Evolutionary conservation across 305 asterid genomes (phyloP).

Genomic region (Fraxinus angustifolia): DNA sequence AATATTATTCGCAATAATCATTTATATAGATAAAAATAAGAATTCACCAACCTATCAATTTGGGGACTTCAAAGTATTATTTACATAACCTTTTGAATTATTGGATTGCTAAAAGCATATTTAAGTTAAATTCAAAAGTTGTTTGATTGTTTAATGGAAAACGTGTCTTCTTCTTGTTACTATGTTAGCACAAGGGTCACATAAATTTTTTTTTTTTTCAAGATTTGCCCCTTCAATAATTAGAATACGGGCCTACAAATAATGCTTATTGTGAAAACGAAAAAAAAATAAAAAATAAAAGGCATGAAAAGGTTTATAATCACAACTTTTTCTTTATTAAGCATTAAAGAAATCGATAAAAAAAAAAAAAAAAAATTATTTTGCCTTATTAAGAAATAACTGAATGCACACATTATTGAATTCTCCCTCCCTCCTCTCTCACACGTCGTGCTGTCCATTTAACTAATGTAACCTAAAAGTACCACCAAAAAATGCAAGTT

Average conservation of each 20-base stretch:
- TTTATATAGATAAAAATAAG: no score
- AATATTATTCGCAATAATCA: neutral
- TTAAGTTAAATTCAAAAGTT: no score
- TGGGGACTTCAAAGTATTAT: neutral
- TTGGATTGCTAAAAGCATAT: neutral
- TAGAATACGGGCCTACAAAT: slow-evolving; percentile 6
- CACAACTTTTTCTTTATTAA: neutral
- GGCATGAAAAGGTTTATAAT: neutral
- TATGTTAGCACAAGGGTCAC: neutral
- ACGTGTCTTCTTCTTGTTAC: slow-evolving; percentile 10
- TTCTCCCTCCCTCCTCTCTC: neutral
- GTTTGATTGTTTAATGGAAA: no score
- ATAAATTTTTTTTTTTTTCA: neutral
- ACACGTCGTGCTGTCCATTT: neutral
- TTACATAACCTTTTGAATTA: neutral
- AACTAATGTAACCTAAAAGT: neutral
- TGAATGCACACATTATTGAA: neutral
- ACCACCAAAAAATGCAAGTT: neutral
- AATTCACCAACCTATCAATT: neutral
- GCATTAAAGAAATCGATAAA: neutral
- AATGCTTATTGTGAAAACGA: neutral
- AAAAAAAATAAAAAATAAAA: neutral
- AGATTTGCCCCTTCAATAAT: slow-evolving; percentile 18
- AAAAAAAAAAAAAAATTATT: no score
- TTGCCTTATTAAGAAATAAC: neutral